phyloP scores from a whole-genome alignment of 1,139 yeast genomes.

The Meyerozyma guilliermondii region DNA sequence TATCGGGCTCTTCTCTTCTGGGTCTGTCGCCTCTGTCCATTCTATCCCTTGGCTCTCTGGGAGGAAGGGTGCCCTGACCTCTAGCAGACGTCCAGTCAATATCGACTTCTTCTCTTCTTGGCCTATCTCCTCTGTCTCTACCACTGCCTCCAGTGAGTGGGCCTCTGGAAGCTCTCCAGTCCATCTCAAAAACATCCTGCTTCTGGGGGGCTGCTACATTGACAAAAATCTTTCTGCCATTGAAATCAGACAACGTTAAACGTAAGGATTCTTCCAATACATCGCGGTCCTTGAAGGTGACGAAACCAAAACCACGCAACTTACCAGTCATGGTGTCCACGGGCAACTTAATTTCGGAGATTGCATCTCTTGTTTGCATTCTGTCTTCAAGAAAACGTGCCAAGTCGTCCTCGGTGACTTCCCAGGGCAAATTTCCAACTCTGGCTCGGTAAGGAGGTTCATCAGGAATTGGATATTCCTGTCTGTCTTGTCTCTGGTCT shows the following conservation, averaged over 20 bases:
- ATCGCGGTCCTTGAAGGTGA: slow-evolving; percentile 66
- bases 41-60: slow-evolving; percentile 31
- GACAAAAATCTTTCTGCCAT: slow-evolving; percentile 76
- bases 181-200: slow-evolving; percentile 42
- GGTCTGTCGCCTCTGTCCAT: slow-evolving; percentile 16
- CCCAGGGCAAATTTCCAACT: slow-evolving; percentile 84
- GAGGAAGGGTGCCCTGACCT: slow-evolving; percentile 24
- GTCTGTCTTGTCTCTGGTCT: slow-evolving; percentile 37
- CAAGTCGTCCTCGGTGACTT: slow-evolving; percentile 62
- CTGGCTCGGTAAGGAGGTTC: slow-evolving; percentile 89
- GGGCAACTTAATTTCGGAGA: slow-evolving; percentile 64
- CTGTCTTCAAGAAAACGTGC: slow-evolving; percentile 64
- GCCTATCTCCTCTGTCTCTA: slow-evolving; percentile 23
- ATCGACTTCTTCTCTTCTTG: slow-evolving; percentile 17
- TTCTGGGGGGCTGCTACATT: slow-evolving; percentile 87
- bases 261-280: slow-evolving; percentile 66
- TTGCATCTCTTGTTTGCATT: slow-evolving; percentile 44
- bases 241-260: slow-evolving; percentile 58
- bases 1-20: slow-evolving; percentile 21
- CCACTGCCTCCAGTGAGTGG: slow-evolving; percentile 22
- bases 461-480: slow-evolving; percentile 84
- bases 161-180: slow-evolving; percentile 38
- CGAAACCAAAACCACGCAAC: slow-evolving; percentile 82
- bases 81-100: slow-evolving; percentile 44
- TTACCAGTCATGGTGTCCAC: slow-evolving; percentile 59